Base-by-base conservation (phyloP, 1,284 basidiomycete species). In the Lentinula novae-zelandiae region DNA sequence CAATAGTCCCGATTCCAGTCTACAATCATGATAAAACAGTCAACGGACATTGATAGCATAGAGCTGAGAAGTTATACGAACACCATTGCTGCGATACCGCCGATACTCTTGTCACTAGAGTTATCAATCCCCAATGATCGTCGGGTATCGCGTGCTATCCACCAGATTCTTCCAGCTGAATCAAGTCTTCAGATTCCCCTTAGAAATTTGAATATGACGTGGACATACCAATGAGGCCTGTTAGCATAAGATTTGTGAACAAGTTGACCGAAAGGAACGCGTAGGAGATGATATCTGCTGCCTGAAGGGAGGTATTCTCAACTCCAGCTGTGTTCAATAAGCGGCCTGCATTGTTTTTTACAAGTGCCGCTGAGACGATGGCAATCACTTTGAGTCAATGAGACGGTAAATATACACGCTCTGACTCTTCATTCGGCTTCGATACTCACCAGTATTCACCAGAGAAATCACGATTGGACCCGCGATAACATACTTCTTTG, bases 151-250 rank as follows among this genome's bases (percentile, higher is more conserved):
- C 36, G 33, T 12, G 36, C 34, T 38, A 57, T 57, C 55, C 55
- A 57, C 42, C 55, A 57, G 20, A 57, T 57, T 39, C 55, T 57
- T 5, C 42, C 55, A 13, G 55, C 55, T 57, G 10, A 15, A 57
- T 13, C 3, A 42, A 27, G 17, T 15, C 3, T 9, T 17, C 17
- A 31, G 27, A 48, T 31, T 13, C 5, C 31, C 5, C 15, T 42
- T 42, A 2, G 4, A n/a, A 13, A 36, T 33, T 42, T 8, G 0
- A 17, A 34, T 3, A 55, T 4, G 10, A 3, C 2, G 8, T 17
- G 5, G 17, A 27, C 46, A 3, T n/a, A 49, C 55, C 55, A 34
- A 57, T 46, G 5, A 57, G 55, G 5, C n/a, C 31, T 3, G 55
- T 57, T 5, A 57, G 13, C 13, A 57, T 20, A 15, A 48, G 31